Conservation (phyloP, 768 basidiomycete genomes). For the Pisolithus orientalis region DNA sequence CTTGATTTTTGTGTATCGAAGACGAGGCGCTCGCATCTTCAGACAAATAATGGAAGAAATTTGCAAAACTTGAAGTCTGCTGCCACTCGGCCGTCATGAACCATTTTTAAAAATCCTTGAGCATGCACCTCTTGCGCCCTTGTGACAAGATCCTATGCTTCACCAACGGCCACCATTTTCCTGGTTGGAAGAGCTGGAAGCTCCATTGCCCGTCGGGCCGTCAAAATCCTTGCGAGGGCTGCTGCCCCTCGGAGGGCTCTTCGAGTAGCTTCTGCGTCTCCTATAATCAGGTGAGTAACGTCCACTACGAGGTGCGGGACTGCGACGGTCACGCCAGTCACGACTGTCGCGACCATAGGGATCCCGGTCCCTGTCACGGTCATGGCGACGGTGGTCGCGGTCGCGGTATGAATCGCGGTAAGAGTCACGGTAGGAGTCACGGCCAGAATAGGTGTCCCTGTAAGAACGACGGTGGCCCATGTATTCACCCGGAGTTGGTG, state of each 20-base stretch:
- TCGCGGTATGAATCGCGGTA: conserved; percentile 43
- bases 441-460: conserved; percentile 40
- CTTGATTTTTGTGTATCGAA: conserved; percentile 57
- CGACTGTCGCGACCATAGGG: conserved; percentile 64
- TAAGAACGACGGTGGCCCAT: conserved; percentile 79
- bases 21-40: conserved; percentile 42
- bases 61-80: conserved; percentile 41
- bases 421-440: conserved; percentile 38
- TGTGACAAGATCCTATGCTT: conserved; percentile 30
- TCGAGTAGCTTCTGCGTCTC: conserved; percentile 69
- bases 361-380: conserved; percentile 48
- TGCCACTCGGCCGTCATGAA: conserved; percentile 35
- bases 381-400: conserved; percentile 34
- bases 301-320: conserved; percentile 59
- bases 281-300: conserved; percentile 76
- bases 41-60: conserved; percentile 43
- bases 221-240: conserved; percentile 48
- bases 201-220: conserved; percentile 35
- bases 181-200: conserved; percentile 27
- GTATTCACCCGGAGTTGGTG: conserved; percentile 96
- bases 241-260: conserved; percentile 74
- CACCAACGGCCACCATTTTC: conserved; percentile 56
- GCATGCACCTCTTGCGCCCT: conserved; percentile 36
- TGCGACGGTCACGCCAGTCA: conserved; percentile 79
- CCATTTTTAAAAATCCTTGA: conserved; percentile 30